phyloP scores from a whole-genome alignment of 2,329 filamentous ascomycete species.

The Pseudopithomyces maydicus region DNA sequence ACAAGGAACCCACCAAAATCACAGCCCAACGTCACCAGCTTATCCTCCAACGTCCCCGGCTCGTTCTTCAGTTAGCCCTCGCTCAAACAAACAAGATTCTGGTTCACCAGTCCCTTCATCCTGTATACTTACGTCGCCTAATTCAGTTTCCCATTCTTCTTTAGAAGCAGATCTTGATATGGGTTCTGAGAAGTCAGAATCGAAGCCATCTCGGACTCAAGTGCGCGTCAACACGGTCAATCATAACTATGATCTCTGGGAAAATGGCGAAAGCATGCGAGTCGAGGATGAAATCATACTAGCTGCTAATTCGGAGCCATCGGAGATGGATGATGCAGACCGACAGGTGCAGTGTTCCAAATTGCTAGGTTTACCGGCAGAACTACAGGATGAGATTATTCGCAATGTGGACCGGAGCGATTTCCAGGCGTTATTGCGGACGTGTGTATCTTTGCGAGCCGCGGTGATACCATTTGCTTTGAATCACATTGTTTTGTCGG shows the following conservation, averaged over 20 bases:
- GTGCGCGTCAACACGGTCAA: background rate
- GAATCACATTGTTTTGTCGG: background rate
- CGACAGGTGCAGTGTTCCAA: background rate
- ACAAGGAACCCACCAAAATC: no score
- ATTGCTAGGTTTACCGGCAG: background rate
- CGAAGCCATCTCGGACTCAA: background rate
- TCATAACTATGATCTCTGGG: slow-evolving; percentile 35
- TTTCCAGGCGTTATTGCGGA: background rate
- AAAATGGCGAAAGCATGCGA: slow-evolving; percentile 36
- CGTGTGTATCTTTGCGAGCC: background rate
- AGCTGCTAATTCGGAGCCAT: background rate
- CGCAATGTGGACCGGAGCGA: background rate
- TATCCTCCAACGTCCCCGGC: background rate
- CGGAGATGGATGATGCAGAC: background rate
- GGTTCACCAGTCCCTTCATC: background rate
- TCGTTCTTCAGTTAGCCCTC: background rate
- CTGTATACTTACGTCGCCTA: background rate
- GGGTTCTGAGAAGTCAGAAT: no score
- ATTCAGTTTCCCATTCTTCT: background rate
- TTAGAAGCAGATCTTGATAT: background rate
- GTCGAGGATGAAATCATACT: background rate
- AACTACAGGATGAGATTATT: background rate
- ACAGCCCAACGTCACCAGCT: no score
- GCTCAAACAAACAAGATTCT: background rate
- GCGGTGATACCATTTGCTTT: background rate